Evolutionary conservation across 352 stramenopile genomes (phyloP).

Genomic region (Pythium apleroticum): DNA sequence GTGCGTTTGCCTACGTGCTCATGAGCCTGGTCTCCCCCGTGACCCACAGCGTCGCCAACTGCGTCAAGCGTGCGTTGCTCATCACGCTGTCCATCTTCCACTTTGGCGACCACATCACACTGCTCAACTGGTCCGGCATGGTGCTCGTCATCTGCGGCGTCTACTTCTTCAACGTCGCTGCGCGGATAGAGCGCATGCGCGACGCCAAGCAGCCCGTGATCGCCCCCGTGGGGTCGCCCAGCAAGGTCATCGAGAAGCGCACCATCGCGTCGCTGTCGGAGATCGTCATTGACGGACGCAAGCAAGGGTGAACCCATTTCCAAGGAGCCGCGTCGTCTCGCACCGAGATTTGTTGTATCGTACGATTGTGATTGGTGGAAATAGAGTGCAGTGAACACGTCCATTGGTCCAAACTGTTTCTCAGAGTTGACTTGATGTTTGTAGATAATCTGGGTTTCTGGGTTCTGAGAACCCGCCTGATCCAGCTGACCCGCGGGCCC

Average conservation of each 20-base stretch:
- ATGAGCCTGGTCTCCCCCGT: conserved; percentile 91
- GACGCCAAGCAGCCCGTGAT: conserved; percentile 29
- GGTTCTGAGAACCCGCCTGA: not conserved
- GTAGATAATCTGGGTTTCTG: conserved; percentile 2
- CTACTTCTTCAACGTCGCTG: conserved; percentile 84
- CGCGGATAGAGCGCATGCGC: conserved; percentile 48
- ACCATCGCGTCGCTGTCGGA: conserved; percentile 62
- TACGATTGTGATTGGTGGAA: conserved; percentile 16
- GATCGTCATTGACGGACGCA: conserved; percentile 51
- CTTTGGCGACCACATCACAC: conserved; percentile 86
- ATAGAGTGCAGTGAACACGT: conserved; percentile 1
- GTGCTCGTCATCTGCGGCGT: conserved; percentile 85
- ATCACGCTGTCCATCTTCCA: conserved; percentile 91
- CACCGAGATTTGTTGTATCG: conserved; percentile 15
- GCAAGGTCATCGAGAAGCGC: conserved; percentile 37
- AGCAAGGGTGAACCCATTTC: conserved; percentile 26
- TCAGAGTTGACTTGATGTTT: not conserved
- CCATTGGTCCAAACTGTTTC: not conserved
- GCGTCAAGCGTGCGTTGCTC: conserved; percentile 88
- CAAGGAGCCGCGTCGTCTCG: not conserved
- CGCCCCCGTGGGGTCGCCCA: conserved; percentile 8
- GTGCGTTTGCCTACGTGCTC: conserved; percentile 87
- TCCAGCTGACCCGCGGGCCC: conserved; percentile 3
- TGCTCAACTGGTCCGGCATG: conserved; percentile 84
- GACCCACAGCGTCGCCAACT: conserved; percentile 90